Conservation (phyloP, 1,139 yeast species). For the Hyphopichia buzzinii region DNA sequence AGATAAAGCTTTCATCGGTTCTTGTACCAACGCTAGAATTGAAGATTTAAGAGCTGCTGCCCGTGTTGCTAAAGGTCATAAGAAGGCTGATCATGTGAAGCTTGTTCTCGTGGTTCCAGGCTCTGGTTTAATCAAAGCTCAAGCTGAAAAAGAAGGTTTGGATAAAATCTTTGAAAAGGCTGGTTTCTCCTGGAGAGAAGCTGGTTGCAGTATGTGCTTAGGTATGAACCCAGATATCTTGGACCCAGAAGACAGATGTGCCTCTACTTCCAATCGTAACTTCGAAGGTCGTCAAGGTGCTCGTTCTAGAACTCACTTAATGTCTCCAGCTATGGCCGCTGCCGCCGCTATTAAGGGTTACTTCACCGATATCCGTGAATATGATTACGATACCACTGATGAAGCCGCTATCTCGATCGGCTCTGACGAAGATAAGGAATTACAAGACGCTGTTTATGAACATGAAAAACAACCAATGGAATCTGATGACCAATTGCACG, state of each 20-base stretch:
- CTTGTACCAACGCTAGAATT: constrained; percentile 96
- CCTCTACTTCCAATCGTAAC: constrained; percentile 97
- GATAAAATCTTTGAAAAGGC: constrained; percentile 88
- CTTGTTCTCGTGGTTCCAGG: constrained; percentile 95
- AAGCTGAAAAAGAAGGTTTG: constrained; percentile 93
- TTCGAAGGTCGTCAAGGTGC: constrained; percentile 99
- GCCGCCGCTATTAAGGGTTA: constrained; percentile 95
- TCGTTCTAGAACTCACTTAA: constrained; percentile 89
- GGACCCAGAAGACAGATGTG: constrained; percentile 94
- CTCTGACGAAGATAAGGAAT: constrained; percentile 53
- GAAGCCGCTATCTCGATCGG: constrained; percentile 62
- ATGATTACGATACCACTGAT: constrained; percentile 57
- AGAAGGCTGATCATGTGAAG: constrained; percentile 77
- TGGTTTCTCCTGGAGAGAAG: constrained; percentile 98
- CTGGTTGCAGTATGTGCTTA: constrained; percentile 98
- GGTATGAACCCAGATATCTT: constrained; percentile 99
- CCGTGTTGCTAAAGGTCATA: constrained; percentile 83
- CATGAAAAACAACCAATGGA: constrained; percentile 62
- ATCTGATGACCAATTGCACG: constrained; percentile 51
- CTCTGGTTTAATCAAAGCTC: constrained; percentile 87
- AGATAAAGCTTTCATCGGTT: constrained; percentile 95
- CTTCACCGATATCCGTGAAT: constrained; percentile 86
- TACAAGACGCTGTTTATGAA: constrained; percentile 67
- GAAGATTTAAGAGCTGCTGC: constrained; percentile 98
- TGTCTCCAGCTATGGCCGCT: constrained; percentile 99